A percentile compares a stretch with the other conserved stretches of the same genome.
Conservation (phyloP, 345 rosid species). For the Ailanthus altissimus region DNA sequence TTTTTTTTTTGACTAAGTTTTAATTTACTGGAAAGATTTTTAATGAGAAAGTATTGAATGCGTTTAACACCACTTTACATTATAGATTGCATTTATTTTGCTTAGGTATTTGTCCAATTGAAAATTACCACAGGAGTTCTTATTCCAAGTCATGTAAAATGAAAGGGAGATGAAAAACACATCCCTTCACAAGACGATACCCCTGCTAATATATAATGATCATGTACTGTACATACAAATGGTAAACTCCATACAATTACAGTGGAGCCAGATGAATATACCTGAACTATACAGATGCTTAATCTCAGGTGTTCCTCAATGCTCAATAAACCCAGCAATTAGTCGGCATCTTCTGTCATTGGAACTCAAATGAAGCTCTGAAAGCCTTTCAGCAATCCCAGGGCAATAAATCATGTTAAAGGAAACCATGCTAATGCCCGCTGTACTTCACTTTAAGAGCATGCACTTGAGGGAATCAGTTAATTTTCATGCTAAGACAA, state of each 20-base stretch:
- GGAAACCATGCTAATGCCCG: not conserved
- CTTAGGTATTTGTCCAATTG: too few relatives aligned
- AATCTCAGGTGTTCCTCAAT: not conserved
- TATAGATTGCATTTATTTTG: too few relatives aligned
- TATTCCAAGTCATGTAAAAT: not conserved
- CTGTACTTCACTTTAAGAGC: too few relatives aligned
- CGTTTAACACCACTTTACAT: too few relatives aligned
- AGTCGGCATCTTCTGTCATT: not conserved
- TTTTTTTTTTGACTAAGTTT: too few relatives aligned
- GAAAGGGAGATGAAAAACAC: not conserved
- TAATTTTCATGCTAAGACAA: not conserved
- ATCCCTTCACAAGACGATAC: not conserved
- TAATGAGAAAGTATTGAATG: too few relatives aligned
- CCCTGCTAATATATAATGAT: not conserved
- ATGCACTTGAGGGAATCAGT: not conserved
- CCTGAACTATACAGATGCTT: not conserved
- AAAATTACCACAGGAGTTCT: not conserved
- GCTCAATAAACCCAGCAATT: not conserved
- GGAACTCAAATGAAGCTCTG: not conserved
- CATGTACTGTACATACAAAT: not conserved
- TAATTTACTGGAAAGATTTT: too few relatives aligned
- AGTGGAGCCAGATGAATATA: not conserved
- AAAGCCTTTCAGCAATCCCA: not conserved
- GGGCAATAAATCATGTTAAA: not conserved
- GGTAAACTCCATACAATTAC: not conserved